A percentile compares a stretch with the other conserved stretches of the same genome.
Evolutionary conservation across 1,284 basidiomycete genomes (phyloP).

Genomic region (Marasmius oreades): DNA sequence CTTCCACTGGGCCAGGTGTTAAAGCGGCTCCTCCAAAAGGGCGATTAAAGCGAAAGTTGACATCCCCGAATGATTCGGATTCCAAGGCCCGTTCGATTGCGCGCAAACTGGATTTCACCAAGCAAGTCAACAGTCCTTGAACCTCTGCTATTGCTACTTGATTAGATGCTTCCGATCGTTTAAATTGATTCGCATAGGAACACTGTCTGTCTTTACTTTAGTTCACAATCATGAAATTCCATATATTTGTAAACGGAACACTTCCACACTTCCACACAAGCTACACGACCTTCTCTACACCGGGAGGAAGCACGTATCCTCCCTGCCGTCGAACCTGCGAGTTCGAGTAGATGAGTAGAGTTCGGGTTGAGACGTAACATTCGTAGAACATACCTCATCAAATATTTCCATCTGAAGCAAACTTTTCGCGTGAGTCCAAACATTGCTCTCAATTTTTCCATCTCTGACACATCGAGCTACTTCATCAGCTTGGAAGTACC

Average conservation of each 20-base stretch:
- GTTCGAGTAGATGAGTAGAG: slow-evolving; percentile 1
- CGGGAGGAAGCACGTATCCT: slow-evolving; percentile 16
- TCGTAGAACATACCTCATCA: slow-evolving; percentile 55
- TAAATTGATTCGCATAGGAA: no score
- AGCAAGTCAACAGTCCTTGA: slow-evolving; percentile 24
- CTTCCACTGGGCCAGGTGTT: slow-evolving; percentile 35
- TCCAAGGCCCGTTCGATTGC: slow-evolving; percentile 42
- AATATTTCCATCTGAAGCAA: slow-evolving; percentile 77
- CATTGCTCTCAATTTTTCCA: slow-evolving; percentile 69
- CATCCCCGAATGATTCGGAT: slow-evolving; percentile 36
- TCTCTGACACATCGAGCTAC: slow-evolving; percentile 78
- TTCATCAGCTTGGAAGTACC: slow-evolving; percentile 81
- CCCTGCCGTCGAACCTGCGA: slow-evolving; percentile 46
- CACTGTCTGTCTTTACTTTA: no score
- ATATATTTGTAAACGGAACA: background rate
- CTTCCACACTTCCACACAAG: background rate
- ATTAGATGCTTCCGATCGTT: background rate
- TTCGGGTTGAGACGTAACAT: background rate
- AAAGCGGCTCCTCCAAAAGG: slow-evolving; percentile 30
- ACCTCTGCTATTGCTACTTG: background rate
- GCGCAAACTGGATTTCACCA: slow-evolving; percentile 46
- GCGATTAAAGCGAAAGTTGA: slow-evolving; percentile 43
- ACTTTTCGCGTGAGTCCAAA: slow-evolving; percentile 78
- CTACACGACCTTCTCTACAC: slow-evolving; percentile 23
- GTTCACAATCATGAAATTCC: no score